phyloP scores from a whole-genome alignment of 2,329 filamentous ascomycete species.

The Cryphonectria naterciae region DNA sequence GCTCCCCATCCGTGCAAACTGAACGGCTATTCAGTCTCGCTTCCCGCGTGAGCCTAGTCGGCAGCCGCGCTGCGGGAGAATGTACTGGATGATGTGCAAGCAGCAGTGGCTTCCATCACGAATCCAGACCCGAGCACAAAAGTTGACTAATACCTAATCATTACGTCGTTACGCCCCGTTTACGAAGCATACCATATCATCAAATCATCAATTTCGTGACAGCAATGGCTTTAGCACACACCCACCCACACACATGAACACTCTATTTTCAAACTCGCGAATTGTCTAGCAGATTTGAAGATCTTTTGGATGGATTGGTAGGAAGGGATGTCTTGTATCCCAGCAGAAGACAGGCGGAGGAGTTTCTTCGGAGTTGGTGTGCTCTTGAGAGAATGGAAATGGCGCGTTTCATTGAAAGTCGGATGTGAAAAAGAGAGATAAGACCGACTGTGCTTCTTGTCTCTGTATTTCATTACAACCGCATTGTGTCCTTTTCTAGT shows the following conservation, averaged over 20 bases:
- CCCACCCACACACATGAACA: not conserved
- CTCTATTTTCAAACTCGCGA: not conserved
- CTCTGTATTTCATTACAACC: not conserved
- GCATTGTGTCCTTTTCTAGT: not conserved
- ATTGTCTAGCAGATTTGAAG: not conserved
- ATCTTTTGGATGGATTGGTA: slow-evolving; percentile 4
- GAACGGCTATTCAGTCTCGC: not conserved
- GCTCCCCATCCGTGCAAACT: not conserved
- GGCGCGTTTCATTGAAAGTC: not conserved
- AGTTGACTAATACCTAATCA: slow-evolving; percentile 9
- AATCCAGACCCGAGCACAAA: not conserved
- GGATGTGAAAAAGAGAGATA: not conserved
- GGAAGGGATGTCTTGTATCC: not conserved
- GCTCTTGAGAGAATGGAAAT: not conserved
- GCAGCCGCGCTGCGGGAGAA: not conserved
- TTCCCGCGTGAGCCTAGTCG: not conserved
- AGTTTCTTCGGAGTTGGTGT: not conserved
- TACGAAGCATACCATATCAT: slow-evolving; percentile 1
- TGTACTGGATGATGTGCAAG: not conserved
- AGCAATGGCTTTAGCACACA: not conserved
- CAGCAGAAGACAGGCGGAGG: not conserved
- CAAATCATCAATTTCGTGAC: not conserved
- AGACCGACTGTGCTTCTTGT: not conserved
- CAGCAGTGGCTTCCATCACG: not conserved
- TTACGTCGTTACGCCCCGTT: slow-evolving; percentile 7